Evolutionary conservation across 441 rosid genomes (phyloP).

Genomic region (Croton laevigatus): DNA sequence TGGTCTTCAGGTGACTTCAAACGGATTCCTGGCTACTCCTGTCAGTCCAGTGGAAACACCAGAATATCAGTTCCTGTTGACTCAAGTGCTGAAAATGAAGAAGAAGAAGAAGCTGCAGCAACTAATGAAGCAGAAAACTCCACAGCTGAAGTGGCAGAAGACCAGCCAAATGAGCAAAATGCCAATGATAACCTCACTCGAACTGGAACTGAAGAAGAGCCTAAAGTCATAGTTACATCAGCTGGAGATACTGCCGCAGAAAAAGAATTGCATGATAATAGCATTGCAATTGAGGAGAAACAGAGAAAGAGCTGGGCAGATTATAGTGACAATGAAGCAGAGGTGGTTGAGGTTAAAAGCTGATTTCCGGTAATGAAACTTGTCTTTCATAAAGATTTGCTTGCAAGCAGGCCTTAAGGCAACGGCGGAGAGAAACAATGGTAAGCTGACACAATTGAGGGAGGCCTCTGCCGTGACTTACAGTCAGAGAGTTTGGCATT

Average conservation of each 20-base stretch:
- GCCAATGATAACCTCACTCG: constrained; percentile 26
- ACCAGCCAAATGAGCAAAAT: constrained; percentile 34
- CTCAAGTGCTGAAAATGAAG: constrained; percentile 39
- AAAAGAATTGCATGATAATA: constrained; percentile 36
- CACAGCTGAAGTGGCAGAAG: constrained; percentile 33
- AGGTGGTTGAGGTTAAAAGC: constrained; percentile 63
- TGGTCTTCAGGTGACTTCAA: constrained; percentile 38
- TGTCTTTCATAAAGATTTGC: constrained; percentile 15
- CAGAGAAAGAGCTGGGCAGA: constrained; percentile 77
- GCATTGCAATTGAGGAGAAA: constrained; percentile 38
- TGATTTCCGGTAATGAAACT: constrained; percentile 35
- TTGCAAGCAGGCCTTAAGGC: constrained; percentile 17
- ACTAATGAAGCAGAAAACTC: constrained; percentile 31
- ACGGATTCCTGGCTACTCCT: constrained; percentile 43
- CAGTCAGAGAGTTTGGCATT: constrained; percentile 8
- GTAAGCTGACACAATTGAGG: constrained; percentile 2
- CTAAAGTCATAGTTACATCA: constrained; percentile 24
- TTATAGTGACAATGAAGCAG: constrained; percentile 75
- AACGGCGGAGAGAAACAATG: constrained; percentile 11
- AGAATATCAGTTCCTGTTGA: constrained; percentile 29
- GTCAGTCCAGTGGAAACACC: constrained; percentile 41
- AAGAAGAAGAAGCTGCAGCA: constrained; percentile 37
- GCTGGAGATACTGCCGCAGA: constrained; percentile 26
- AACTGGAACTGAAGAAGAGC: constrained; percentile 37
- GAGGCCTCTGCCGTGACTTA: constrained; percentile 9